Percentiles rank a stretch among this genome's conserved stretches.
Evolutionary conservation across 2,329 filamentous ascomycete species (phyloP).

Genomic region (Hypoxylon sp.): DNA sequence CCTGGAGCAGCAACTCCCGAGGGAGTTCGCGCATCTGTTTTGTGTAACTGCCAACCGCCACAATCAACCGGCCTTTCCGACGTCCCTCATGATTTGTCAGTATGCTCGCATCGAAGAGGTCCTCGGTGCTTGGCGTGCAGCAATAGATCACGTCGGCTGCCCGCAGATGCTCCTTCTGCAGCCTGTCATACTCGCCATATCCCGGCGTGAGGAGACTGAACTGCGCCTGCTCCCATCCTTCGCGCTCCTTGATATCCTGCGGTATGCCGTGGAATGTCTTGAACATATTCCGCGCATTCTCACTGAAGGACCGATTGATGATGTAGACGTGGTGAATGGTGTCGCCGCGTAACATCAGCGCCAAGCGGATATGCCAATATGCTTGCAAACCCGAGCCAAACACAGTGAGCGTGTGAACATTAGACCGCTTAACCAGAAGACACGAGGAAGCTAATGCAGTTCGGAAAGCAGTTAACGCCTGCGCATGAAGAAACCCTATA

Average conservation of each 20-base stretch:
- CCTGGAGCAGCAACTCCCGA: constrained; percentile 75
- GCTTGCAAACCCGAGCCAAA: constrained; percentile 92
- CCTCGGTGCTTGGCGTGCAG: constrained; percentile 78
- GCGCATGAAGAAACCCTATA: constrained; percentile 75
- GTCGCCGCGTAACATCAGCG: constrained; percentile 73
- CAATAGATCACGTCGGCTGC: constrained; percentile 86
- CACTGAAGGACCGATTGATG: constrained; percentile 76
- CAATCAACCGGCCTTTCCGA: constrained; percentile 74
- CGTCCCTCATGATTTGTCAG: constrained; percentile 76
- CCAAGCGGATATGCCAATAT: constrained; percentile 91
- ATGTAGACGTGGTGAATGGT: constrained; percentile 84
- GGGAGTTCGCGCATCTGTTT: constrained; percentile 85
- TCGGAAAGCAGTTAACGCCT: constrained; percentile 80
- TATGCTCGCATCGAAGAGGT: constrained; percentile 77
- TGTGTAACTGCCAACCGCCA: constrained; percentile 75
- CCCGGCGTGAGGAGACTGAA: constrained; percentile 74
- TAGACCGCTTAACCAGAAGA: constrained; percentile 69
- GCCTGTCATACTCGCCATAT: constrained; percentile 72
- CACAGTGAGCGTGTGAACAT: constrained; percentile 78
- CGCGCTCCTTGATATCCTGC: constrained; percentile 55
- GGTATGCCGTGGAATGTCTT: constrained; percentile 58
- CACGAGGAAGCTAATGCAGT: constrained; percentile 77
- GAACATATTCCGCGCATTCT: constrained; percentile 62
- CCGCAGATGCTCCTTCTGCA: constrained; percentile 75
- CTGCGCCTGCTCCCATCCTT: constrained; percentile 72